Percentiles rank a stretch among this genome's conserved stretches.
Conservation (phyloP, 148 eudicot genomes). For the Linanthus parryae region DNA sequence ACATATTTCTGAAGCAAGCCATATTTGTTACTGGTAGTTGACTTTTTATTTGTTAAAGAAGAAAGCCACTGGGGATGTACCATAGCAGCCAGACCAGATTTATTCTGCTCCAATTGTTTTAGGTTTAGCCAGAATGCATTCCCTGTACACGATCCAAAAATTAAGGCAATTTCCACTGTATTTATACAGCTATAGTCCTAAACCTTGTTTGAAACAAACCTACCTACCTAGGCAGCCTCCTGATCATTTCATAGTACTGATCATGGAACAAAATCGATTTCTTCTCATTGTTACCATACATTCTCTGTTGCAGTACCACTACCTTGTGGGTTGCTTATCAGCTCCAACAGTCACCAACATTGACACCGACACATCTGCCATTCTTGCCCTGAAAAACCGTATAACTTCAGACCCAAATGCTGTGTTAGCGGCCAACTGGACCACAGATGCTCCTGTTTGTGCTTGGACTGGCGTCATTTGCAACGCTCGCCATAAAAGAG, state of each 20-base stretch:
- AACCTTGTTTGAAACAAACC: background rate
- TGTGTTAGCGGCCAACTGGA: slow-evolving; percentile 12
- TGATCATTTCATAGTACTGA: too few relatives aligned
- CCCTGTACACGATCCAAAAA: too few relatives aligned
- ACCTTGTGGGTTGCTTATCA: background rate
- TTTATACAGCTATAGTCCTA: background rate
- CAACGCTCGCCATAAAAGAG: background rate
- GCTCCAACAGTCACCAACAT: background rate
- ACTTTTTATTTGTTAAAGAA: too few relatives aligned
- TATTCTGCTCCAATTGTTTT: too few relatives aligned
- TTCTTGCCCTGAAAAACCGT: slow-evolving; percentile 11
- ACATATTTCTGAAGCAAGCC: too few relatives aligned
- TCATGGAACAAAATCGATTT: background rate
- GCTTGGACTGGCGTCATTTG: too few relatives aligned
- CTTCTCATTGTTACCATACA: background rate
- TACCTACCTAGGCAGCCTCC: too few relatives aligned
- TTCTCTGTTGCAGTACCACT: background rate
- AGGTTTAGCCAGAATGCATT: too few relatives aligned
- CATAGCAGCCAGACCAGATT: too few relatives aligned
- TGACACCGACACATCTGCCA: background rate
- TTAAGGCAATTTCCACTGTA: background rate
- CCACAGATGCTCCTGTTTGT: background rate
- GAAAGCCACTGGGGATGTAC: too few relatives aligned
- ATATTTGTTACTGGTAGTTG: too few relatives aligned
- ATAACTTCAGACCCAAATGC: slow-evolving; percentile 14